These are phyloP conservation scores for Arachis monticola DNA, from an alignment of 331 rosid genomes.

Conservation along the genomic window DNA sequence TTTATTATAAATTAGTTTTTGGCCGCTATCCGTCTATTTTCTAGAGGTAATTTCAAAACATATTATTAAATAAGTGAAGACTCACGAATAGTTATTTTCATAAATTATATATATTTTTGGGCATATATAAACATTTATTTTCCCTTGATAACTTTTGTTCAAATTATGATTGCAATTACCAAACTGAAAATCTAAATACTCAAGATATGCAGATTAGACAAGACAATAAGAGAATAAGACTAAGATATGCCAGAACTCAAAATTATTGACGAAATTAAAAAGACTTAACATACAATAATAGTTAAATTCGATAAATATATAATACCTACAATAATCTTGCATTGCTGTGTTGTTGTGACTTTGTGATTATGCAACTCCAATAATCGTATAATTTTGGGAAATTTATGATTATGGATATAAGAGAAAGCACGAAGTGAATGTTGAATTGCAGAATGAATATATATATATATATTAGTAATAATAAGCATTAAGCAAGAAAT, in stretches of 20 bases:
- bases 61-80: too few relatives aligned
- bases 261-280: neutral
- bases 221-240: neutral
- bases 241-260: neutral
- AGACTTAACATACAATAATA: neutral
- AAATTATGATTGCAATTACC: too few relatives aligned
- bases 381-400: neutral
- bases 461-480: neutral
- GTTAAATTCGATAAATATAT: too few relatives aligned
- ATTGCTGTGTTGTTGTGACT: neutral
- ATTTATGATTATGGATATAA: neutral
- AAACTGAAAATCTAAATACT: too few relatives aligned
- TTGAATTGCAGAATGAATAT: neutral
- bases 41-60: too few relatives aligned
- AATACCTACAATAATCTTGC: conserved; percentile 16
- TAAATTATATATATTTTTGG: too few relatives aligned
- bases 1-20: too few relatives aligned
- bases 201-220: neutral
- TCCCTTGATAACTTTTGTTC: neutral
- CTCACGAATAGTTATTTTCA: too few relatives aligned
- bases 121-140: too few relatives aligned
- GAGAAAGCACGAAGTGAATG: neutral
- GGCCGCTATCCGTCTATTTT: too few relatives aligned
- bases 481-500: neutral
- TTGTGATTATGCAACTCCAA: neutral